Base-by-base conservation (phyloP, 768 basidiomycete genomes). In the Tricholoma flavovirens region DNA sequence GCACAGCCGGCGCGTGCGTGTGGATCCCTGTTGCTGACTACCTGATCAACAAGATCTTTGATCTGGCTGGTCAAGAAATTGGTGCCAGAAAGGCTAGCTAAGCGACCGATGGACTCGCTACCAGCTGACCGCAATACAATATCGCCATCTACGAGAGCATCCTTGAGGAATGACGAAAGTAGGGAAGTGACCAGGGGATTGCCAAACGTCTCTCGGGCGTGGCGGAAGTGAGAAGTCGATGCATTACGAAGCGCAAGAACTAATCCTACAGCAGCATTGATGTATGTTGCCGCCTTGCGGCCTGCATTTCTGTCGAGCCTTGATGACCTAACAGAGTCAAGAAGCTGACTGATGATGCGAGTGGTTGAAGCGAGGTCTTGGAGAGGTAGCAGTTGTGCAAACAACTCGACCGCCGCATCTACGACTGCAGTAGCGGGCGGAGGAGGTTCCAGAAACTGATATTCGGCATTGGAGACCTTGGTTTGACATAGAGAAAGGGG, bases 11-110 rank as follows among this genome's bases (percentile, higher is more conserved):
- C 95, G 15, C 97, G 84, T 21, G 87, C 87, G 59, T 90, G 81
- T 0, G 97, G 96, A 68, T 96, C 90, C 15, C 96, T 88, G 68
- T 98, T 97, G 70, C 79, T 92, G 55, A 98, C 93, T 21, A 98
- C 89, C 64, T 93, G 88, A 62, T 97, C 90, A 8, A 98, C 93
- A 4, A 98, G 77, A 59, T 84, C 84, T 69, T 97, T 97, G 59
- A 93, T 87, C 69, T 95, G 90, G 45, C 78, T 80, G 0, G 90
- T 89, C 50, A 98, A 76, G 75, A 94, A 96, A 40, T 78, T 81
- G 6, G 87, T 91, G 4, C 88, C 92, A 1, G 89, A 88, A 30
- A 96, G 73, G 62, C 83, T 88, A 7, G 91, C 88, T 7, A 98
- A 73, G 14, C 91, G 84, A 14, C 96, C 97, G 57, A 98, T 83